Evolutionary conservation across 441 rosid species (phyloP).

Genomic region (Daphne laureola): DNA sequence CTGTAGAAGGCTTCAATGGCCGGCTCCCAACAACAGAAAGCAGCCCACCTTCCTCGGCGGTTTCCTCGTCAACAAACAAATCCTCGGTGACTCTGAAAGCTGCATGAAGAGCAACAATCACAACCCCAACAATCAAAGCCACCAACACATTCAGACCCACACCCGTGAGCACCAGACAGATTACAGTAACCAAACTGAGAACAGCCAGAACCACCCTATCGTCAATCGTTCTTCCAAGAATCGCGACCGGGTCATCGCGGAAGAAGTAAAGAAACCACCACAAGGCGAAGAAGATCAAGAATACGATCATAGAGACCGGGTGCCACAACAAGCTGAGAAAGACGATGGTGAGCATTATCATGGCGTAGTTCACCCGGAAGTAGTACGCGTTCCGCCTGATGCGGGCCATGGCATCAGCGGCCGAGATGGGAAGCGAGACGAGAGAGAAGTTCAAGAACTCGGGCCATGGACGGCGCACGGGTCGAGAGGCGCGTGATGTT

Average conservation of each 20-base stretch:
- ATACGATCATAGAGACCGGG: slow-evolving; percentile 65
- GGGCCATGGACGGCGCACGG: slow-evolving; percentile 71
- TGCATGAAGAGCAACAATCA: slow-evolving; percentile 52
- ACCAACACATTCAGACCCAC: slow-evolving; percentile 68
- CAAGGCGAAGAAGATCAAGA: slow-evolving; percentile 41
- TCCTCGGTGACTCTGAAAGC: slow-evolving; percentile 52
- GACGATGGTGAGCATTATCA: slow-evolving; percentile 41
- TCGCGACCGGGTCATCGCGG: slow-evolving; percentile 52
- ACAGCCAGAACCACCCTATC: slow-evolving; percentile 43
- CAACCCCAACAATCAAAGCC: slow-evolving; percentile 43
- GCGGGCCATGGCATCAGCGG: slow-evolving; percentile 46
- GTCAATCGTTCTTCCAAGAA: slow-evolving; percentile 39
- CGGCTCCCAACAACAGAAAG: slow-evolving; percentile 43
- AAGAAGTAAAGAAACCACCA: slow-evolving; percentile 76
- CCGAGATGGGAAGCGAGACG: slow-evolving; percentile 45
- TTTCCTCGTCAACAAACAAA: slow-evolving; percentile 62
- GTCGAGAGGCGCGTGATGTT: slow-evolving; percentile 25
- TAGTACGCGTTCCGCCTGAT: slow-evolving; percentile 38
- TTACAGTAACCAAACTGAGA: slow-evolving; percentile 47
- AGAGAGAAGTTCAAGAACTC: slow-evolving; percentile 38
- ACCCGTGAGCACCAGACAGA: slow-evolving; percentile 64
- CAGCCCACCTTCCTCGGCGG: slow-evolving; percentile 55
- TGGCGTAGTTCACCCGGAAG: slow-evolving; percentile 68
- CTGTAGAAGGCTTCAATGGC: slow-evolving; percentile 33
- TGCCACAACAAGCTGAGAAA: slow-evolving; percentile 75